phyloP scores from a whole-genome alignment of 352 stramenopile genomes.

The Blastocystis sp. region DNA sequence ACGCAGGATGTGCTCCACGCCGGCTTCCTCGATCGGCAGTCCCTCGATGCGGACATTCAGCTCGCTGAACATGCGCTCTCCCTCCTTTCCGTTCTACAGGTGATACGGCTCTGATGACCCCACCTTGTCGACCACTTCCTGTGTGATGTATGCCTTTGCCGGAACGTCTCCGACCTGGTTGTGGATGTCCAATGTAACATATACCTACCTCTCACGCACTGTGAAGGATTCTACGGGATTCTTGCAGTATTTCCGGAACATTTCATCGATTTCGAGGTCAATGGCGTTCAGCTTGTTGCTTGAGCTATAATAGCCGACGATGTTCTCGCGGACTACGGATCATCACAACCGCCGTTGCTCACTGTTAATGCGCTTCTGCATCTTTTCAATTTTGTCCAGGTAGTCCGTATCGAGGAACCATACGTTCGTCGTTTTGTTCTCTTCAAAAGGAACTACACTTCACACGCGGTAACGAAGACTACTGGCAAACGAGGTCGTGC shows the following conservation, averaged over 20 bases:
- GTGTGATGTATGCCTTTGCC: slow-evolving; percentile 66
- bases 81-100: slow-evolving; percentile 47
- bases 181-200: slow-evolving; percentile 66
- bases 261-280: slow-evolving; percentile 68
- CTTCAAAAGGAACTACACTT: slow-evolving; percentile 68
- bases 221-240: slow-evolving; percentile 34
- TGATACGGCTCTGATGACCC: neutral
- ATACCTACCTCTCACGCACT: slow-evolving; percentile 33
- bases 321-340: slow-evolving; percentile 65
- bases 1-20: slow-evolving; percentile 62
- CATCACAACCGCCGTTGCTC: neutral
- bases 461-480: neutral
- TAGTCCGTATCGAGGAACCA: slow-evolving; percentile 69
- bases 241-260: slow-evolving; percentile 64
- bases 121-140: slow-evolving; percentile 63
- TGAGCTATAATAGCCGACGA: slow-evolving; percentile 68
- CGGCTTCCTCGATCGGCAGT: slow-evolving; percentile 66
- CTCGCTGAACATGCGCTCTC: slow-evolving; percentile 60
- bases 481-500: slow-evolving; percentile 66
- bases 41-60: slow-evolving; percentile 66
- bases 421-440: slow-evolving; percentile 62
- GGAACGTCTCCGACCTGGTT: slow-evolving; percentile 64
- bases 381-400: slow-evolving; percentile 68
- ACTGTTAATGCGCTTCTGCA: slow-evolving; percentile 68
- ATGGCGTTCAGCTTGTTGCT: slow-evolving; percentile 65